Percentiles rank a stretch among this genome's conserved stretches.
phyloP scores from a whole-genome alignment of 805 yeast species.

The Suhomyces sp. region DNA sequence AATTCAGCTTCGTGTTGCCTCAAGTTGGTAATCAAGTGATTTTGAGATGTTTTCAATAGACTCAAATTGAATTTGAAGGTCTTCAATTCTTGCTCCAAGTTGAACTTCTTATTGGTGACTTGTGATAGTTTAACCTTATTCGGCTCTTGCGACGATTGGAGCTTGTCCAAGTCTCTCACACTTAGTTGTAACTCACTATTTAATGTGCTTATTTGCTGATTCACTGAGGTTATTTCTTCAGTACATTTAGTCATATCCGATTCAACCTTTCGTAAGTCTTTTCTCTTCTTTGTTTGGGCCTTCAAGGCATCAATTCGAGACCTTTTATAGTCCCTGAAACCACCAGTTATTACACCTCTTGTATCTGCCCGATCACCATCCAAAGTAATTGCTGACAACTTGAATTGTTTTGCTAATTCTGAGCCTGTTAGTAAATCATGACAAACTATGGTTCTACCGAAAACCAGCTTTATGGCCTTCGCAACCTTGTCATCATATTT shows the following conservation, averaged over 20 bases:
- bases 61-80: slow-evolving; percentile 34
- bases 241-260: slow-evolving; percentile 38
- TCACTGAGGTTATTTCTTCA: slow-evolving; percentile 40
- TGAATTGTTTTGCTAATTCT: slow-evolving; percentile 57
- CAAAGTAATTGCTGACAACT: slow-evolving; percentile 75
- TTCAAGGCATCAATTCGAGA: slow-evolving; percentile 73
- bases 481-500: slow-evolving; percentile 54
- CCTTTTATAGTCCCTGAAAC: slow-evolving; percentile 65
- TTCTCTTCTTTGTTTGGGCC: slow-evolving; percentile 49
- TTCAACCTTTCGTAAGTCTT: slow-evolving; percentile 42
- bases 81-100: slow-evolving; percentile 43
- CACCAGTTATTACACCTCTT: slow-evolving; percentile 85
- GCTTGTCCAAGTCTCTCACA: slow-evolving; percentile 42
- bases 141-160: slow-evolving; percentile 42
- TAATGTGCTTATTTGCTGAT: slow-evolving; percentile 49
- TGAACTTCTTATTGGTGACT: slow-evolving; percentile 38
- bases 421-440: slow-evolving; percentile 65
- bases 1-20: slow-evolving; percentile 49
- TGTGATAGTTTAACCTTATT: slow-evolving; percentile 42
- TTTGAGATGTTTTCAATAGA: slow-evolving; percentile 31
- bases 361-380: slow-evolving; percentile 90
- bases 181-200: slow-evolving; percentile 43
- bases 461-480: slow-evolving; percentile 73
- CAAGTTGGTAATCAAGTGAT: slow-evolving; percentile 36
- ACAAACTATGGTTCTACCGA: slow-evolving; percentile 78